Percentiles rank a stretch among this genome's conserved stretches.
These are phyloP conservation scores for Gomphus bonarii DNA, from an alignment of 1,284 basidiomycete species.

Conservation along the genomic window DNA sequence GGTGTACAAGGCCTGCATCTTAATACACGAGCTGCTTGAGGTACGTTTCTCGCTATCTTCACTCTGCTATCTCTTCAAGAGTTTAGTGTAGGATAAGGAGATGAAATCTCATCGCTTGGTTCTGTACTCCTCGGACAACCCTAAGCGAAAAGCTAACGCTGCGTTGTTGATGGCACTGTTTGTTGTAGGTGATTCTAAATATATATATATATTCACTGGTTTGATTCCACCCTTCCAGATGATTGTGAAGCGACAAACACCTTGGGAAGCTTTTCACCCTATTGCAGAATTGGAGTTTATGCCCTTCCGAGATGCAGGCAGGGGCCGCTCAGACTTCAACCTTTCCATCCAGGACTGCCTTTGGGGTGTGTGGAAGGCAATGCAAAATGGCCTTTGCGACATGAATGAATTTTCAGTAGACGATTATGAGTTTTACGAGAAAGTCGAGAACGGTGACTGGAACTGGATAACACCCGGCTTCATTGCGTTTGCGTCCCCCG, in stretches of 20 bases:
- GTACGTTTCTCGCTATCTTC: conserved; percentile 33
- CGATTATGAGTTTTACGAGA: conserved; percentile 91
- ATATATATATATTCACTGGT: background rate
- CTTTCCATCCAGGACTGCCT: conserved; percentile 90
- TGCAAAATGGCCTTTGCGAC: conserved; percentile 81
- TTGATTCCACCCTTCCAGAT: conserved; percentile 41
- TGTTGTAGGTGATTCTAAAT: conserved; percentile 43
- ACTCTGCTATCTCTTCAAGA: background rate
- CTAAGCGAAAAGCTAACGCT: conserved; percentile 86
- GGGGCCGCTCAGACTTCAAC: conserved; percentile 87
- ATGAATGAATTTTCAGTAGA: conserved; percentile 86
- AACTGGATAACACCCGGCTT: conserved; percentile 92
- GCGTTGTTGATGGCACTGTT: conserved; percentile 89
- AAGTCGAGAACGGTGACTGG: conserved; percentile 95
- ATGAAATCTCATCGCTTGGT: conserved; percentile 66
- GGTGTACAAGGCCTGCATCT: conserved; percentile 90
- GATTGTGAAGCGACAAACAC: conserved; percentile 86
- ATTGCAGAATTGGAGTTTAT: conserved; percentile 86
- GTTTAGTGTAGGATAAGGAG: conserved; percentile 50
- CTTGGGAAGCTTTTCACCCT: conserved; percentile 92
- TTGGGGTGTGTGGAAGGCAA: conserved; percentile 93
- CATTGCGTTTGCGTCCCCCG: conserved; percentile 93
- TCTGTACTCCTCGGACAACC: conserved; percentile 81
- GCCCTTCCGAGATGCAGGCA: conserved; percentile 94
- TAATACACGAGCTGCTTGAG: conserved; percentile 81